Conservation (phyloP, 139 green algal species). For the Auxenochlorella pyrenoidosa region DNA sequence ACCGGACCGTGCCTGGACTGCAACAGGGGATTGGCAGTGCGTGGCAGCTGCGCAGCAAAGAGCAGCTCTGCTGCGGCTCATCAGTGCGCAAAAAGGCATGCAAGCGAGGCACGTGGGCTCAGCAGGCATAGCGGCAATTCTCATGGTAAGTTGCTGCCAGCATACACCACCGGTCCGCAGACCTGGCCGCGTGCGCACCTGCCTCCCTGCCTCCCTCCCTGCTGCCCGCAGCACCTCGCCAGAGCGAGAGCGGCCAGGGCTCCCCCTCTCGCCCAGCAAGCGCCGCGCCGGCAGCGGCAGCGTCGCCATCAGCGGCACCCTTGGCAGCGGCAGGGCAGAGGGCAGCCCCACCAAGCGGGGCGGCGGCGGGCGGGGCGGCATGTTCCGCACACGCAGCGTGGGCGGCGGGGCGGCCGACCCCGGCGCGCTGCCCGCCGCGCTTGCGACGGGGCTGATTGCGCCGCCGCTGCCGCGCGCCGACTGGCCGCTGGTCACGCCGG, state of each 20-base stretch:
- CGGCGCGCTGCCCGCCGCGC: slow-evolving; percentile 1
- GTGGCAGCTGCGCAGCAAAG: too few species aligned
- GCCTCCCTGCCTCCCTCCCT: neutral
- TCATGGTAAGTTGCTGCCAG: too few species aligned
- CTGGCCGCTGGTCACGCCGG: slow-evolving; percentile 68
- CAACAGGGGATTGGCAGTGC: too few species aligned
- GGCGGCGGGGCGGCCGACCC: neutral
- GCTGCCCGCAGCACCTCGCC: neutral
- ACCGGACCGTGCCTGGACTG: too few species aligned
- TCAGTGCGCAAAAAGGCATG: too few species aligned
- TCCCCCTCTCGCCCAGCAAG: slow-evolving; percentile 13
- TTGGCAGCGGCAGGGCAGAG: neutral
- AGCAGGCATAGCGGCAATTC: too few species aligned
- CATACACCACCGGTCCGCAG: too few species aligned
- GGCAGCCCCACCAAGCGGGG: neutral
- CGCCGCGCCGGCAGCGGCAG: neutral
- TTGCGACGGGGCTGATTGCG: slow-evolving; percentile 46
- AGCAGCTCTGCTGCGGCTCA: too few species aligned
- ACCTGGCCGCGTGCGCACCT: too few species aligned
- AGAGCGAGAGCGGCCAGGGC: neutral
- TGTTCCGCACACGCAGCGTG: neutral
- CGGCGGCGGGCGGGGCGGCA: neutral
- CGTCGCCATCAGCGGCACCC: neutral
- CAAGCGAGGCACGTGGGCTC: too few species aligned
- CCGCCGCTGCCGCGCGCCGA: slow-evolving; percentile 63